Percentiles rank a stretch among this genome's conserved stretches.
These are phyloP conservation scores for Apiospora koreana DNA, from an alignment of 2,329 filamentous ascomycete genomes.

Conservation along the genomic window DNA sequence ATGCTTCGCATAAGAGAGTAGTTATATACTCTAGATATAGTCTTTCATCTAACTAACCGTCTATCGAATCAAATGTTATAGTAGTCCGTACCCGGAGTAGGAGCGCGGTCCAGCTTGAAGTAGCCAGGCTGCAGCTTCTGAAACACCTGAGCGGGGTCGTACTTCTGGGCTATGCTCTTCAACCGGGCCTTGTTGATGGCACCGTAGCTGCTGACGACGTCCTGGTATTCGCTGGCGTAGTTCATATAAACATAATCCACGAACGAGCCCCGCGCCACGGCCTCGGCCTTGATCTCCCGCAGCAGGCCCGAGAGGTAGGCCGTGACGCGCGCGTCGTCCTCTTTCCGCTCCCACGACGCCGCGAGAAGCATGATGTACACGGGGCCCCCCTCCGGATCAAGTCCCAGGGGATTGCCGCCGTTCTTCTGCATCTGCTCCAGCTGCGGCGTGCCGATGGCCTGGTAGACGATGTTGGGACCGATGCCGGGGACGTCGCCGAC, in stretches of 20 bases:
- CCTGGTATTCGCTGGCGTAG: not conserved
- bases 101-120: not conserved
- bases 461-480: slow-evolving; percentile 18
- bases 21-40: too few relatives aligned
- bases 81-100: not conserved
- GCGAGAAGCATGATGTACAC: slow-evolving; percentile 24
- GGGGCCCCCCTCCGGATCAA: slow-evolving; percentile 27
- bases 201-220: not conserved
- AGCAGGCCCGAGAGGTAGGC: slow-evolving; percentile 17
- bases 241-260: slow-evolving; percentile 19
- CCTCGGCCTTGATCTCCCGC: slow-evolving; percentile 19
- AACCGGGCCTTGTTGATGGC: not conserved
- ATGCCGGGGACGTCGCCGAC: not conserved
- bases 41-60: too few relatives aligned
- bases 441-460: slow-evolving; percentile 42
- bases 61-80: not conserved
- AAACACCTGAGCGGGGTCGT: not conserved
- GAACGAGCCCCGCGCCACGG: slow-evolving; percentile 14
- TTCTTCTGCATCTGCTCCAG: slow-evolving; percentile 35
- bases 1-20: too few relatives aligned
- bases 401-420: slow-evolving; percentile 39
- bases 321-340: slow-evolving; percentile 18
- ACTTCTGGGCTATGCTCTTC: not conserved
- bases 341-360: slow-evolving; percentile 23
- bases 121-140: not conserved